These are phyloP conservation scores for Colletotrichum sp. DNA, from an alignment of 2,329 filamentous ascomycete species.

Conservation along the genomic window DNA sequence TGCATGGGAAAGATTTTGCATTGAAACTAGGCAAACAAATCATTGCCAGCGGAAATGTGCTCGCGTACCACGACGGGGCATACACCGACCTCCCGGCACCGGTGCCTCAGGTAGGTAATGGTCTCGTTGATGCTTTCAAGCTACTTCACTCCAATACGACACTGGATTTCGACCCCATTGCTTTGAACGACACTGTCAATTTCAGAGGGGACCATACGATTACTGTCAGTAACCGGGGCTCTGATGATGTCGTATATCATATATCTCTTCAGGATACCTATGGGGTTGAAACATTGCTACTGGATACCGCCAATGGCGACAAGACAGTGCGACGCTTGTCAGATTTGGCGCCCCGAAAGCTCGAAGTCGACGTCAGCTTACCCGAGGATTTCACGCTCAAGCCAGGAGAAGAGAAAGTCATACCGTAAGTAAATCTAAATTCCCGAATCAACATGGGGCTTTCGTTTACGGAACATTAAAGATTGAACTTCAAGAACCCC, in stretches of 20 bases:
- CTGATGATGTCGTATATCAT: conserved; percentile 36
- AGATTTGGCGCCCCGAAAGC: conserved; percentile 17
- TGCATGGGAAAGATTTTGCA: conserved; percentile 34
- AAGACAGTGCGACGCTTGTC: neutral
- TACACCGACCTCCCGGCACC: conserved; percentile 29
- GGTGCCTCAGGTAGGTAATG: conserved; percentile 44
- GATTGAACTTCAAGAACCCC: conserved; percentile 32
- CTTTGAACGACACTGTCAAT: conserved; percentile 50
- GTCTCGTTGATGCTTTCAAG: conserved; percentile 46
- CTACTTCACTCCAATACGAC: conserved; percentile 41
- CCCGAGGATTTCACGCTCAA: conserved; percentile 26
- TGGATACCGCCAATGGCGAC: neutral
- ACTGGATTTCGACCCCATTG: conserved; percentile 42
- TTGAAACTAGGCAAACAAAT: conserved; percentile 32
- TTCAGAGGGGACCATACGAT: conserved; percentile 32
- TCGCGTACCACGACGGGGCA: conserved; percentile 29
- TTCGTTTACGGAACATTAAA: neutral
- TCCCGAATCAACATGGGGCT: neutral
- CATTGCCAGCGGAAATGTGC: conserved; percentile 33
- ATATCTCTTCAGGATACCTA: conserved; percentile 31
- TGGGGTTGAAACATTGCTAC: conserved; percentile 38
- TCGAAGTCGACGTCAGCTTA: conserved; percentile 20
- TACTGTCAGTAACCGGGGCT: conserved; percentile 41
- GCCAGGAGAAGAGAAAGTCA: conserved; percentile 26
- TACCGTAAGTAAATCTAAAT: conserved; percentile 15